phyloP scores from a whole-genome alignment of 129 eudicot species.

The Pulicaria dysenterica region DNA sequence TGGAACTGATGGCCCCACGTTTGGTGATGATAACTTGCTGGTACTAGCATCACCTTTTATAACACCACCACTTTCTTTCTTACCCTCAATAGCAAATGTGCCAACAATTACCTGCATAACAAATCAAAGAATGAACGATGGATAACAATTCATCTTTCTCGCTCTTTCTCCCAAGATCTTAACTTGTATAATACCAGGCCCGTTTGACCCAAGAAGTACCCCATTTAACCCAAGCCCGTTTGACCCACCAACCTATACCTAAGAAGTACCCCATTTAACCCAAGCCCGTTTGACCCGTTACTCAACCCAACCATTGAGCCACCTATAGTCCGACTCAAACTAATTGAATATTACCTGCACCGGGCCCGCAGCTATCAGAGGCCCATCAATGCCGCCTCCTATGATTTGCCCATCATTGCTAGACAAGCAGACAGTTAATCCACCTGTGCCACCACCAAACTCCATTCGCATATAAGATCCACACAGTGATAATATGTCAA shows the following conservation, averaged over 20 bases:
- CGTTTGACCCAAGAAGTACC: not conserved
- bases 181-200: no score
- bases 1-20: conserved; percentile 45
- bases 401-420: conserved; percentile 66
- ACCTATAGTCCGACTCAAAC: not conserved
- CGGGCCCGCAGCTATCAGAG: conserved; percentile 74
- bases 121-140: conserved; percentile 8
- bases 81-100: conserved; percentile 51
- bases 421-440: conserved; percentile 70
- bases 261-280: not conserved
- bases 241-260: not conserved
- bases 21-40: conserved; percentile 52
- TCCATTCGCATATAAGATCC: conserved; percentile 73
- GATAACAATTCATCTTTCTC: no score
- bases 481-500: conserved; percentile 68
- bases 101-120: conserved; percentile 61
- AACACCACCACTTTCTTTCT: conserved; percentile 41
- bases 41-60: conserved; percentile 48
- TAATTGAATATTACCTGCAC: conserved; percentile 54
- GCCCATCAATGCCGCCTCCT: conserved; percentile 76
- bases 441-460: conserved; percentile 71
- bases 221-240: not conserved
- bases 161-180: no score
- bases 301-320: not conserved
- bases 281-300: not conserved